Conservation (phyloP, 2,329 filamentous ascomycete species). For the Colletotrichum cordylinicola region DNA sequence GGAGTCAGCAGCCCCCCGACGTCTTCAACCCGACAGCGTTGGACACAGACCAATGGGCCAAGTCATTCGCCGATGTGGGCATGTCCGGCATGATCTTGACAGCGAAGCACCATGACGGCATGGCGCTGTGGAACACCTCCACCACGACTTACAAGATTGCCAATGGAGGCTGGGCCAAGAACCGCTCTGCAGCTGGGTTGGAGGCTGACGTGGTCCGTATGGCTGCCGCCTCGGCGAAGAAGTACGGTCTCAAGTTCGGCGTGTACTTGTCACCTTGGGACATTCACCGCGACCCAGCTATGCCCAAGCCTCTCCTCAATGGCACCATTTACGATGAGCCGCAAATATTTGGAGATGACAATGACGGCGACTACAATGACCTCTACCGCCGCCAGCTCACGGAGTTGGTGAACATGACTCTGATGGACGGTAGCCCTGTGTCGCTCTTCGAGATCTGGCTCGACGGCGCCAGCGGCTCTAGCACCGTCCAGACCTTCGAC, state of each 20-base stretch:
- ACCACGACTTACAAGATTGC: constrained; percentile 36
- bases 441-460: constrained; percentile 35
- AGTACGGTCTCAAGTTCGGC: constrained; percentile 37
- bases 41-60: constrained; percentile 35
- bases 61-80: constrained; percentile 8
- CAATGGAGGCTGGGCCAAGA: constrained; percentile 19
- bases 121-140: constrained; percentile 38
- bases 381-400: neutral
- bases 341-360: neutral
- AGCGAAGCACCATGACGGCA: constrained; percentile 41
- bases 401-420: neutral
- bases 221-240: constrained; percentile 35
- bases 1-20: constrained; percentile 26
- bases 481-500: constrained; percentile 34
- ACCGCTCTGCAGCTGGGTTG: constrained; percentile 29
- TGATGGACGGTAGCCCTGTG: neutral
- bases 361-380: neutral
- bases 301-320: constrained; percentile 33
- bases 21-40: constrained; percentile 29
- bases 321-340: constrained; percentile 31
- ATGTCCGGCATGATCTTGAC: constrained; percentile 39
- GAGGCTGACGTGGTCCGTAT: constrained; percentile 35
- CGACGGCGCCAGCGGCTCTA: constrained; percentile 35
- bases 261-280: constrained; percentile 41
- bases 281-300: constrained; percentile 39